phyloP scores from a whole-genome alignment of 257 asterid species.

The Jacaranda copaia region DNA sequence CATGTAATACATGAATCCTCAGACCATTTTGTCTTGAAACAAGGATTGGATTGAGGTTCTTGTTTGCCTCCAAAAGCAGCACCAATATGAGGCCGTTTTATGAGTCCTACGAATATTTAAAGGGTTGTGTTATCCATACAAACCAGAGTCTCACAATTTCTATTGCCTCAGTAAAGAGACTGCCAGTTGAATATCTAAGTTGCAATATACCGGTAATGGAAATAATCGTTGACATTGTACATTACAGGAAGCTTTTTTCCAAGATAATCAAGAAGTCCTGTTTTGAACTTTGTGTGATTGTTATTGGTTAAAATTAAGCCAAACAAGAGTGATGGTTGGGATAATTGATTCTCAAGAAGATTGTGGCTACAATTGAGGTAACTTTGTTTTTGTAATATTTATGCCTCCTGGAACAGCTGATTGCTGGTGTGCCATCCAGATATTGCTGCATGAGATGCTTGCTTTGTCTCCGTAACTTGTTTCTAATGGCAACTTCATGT shows the following conservation, averaged over 20 bases:
- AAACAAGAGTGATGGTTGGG: not conserved
- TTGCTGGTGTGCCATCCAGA: not conserved
- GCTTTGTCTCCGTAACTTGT: not conserved
- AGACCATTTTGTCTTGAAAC: not conserved
- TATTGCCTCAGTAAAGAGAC: constrained; percentile 11
- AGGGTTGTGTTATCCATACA: not conserved
- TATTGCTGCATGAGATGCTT: not conserved
- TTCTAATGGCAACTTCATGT: not conserved
- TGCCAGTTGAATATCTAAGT: constrained; percentile 13
- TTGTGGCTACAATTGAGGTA: constrained; percentile 11
- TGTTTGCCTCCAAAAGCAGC: not conserved
- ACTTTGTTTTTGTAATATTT: not conserved
- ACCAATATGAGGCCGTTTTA: not conserved
- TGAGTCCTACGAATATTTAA: not conserved
- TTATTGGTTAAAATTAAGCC: not conserved
- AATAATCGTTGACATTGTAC: not conserved
- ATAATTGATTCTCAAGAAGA: not conserved
- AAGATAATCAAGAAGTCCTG: not conserved
- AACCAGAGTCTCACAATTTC: not conserved
- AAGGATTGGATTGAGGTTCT: not conserved
- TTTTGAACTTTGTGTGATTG: not conserved
- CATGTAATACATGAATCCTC: not conserved
- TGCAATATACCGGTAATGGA: not conserved
- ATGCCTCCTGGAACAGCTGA: not conserved
- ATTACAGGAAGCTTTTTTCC: not conserved